A percentile compares a stretch with the other conserved stretches of the same genome.
phyloP scores from a whole-genome alignment of 345 rosid genomes.

The Diplotaxis tenuifolia region DNA sequence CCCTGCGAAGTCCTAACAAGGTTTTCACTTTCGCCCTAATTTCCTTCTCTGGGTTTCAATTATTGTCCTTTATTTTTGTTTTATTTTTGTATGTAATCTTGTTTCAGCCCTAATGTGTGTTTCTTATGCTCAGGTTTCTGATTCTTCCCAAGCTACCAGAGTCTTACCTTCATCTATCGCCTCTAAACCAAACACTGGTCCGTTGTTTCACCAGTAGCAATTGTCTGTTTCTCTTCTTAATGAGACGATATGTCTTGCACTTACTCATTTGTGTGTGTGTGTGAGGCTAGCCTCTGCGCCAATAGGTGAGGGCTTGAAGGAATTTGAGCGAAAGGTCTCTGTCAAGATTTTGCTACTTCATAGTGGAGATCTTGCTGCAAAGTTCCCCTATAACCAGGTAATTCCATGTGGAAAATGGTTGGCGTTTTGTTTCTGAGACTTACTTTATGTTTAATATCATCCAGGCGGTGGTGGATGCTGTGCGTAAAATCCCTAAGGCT shows the following conservation, averaged over 20 bases:
- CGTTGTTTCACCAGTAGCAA: constrained; percentile 23
- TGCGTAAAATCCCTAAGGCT: constrained; percentile 78
- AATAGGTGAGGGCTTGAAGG: constrained; percentile 45
- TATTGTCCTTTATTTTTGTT: too few relatives aligned
- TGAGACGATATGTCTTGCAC: neutral
- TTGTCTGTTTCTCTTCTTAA: neutral
- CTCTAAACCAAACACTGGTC: constrained; percentile 45
- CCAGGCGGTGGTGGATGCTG: constrained; percentile 64
- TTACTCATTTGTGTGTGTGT: constrained; percentile 5
- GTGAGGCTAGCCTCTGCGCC: constrained; percentile 3
- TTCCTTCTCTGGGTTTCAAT: neutral
- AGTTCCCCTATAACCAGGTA: constrained; percentile 68
- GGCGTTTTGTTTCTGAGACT: constrained; percentile 7
- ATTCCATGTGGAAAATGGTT: neutral
- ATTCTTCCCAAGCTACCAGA: constrained; percentile 33
- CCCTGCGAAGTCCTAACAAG: constrained; percentile 21
- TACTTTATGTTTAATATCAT: constrained; percentile 2
- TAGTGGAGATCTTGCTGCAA: constrained; percentile 73
- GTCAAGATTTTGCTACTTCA: constrained; percentile 69
- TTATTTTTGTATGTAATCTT: neutral
- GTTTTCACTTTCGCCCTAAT: constrained; percentile 31
- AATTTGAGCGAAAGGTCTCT: constrained; percentile 43
- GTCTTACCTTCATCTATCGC: constrained; percentile 35
- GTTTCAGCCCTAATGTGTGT: constrained; percentile 10
- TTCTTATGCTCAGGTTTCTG: constrained; percentile 40